Percentiles rank a stretch among this genome's conserved stretches.
Evolutionary conservation across 257 asterid species (phyloP).

Genomic region (Linderniella brevidens): DNA sequence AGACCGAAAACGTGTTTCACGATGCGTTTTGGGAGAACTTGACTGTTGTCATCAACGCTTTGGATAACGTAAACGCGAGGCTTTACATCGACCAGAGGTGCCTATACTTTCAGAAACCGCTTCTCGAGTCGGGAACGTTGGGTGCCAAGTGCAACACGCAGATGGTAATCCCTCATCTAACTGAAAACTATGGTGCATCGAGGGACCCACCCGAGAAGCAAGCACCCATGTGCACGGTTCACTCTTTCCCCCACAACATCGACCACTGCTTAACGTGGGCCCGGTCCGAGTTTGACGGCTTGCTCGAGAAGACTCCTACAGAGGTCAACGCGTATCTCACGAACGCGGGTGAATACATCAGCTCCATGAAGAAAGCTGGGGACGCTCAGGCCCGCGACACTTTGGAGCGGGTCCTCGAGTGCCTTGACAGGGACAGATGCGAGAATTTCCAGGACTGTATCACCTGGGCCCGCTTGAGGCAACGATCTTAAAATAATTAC

Average conservation of each 20-base stretch:
- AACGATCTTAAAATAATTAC: not conserved
- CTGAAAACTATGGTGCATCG: slow-evolving; percentile 5
- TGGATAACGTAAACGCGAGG: slow-evolving; percentile 5
- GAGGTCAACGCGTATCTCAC: slow-evolving; percentile 5
- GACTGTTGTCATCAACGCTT: slow-evolving; percentile 12
- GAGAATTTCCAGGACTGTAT: slow-evolving; percentile 1
- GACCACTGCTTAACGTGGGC: slow-evolving; percentile 6
- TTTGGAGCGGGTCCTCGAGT: not conserved
- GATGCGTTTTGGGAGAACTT: slow-evolving; percentile 36
- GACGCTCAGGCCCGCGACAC: slow-evolving; percentile 5
- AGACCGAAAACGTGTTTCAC: slow-evolving; percentile 6
- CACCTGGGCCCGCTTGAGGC: slow-evolving; percentile 2
- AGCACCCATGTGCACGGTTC: slow-evolving; percentile 7
- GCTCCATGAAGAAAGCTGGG: not conserved
- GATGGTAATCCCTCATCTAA: slow-evolving; percentile 5
- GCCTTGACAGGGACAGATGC: slow-evolving; percentile 2
- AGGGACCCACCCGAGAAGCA: slow-evolving; percentile 4
- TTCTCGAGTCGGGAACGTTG: slow-evolving; percentile 1
- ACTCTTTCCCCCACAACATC: slow-evolving; percentile 6
- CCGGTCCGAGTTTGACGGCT: slow-evolving; percentile 1
- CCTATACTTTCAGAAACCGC: slow-evolving; percentile 5
- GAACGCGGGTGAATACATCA: not conserved
- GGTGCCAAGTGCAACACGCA: slow-evolving; percentile 4
- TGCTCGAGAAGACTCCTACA: slow-evolving; percentile 3
- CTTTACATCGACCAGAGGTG: slow-evolving; percentile 7